Evolutionary conservation across 2,329 filamentous ascomycete species (phyloP).

Genomic region (Colletotrichum salicis): DNA sequence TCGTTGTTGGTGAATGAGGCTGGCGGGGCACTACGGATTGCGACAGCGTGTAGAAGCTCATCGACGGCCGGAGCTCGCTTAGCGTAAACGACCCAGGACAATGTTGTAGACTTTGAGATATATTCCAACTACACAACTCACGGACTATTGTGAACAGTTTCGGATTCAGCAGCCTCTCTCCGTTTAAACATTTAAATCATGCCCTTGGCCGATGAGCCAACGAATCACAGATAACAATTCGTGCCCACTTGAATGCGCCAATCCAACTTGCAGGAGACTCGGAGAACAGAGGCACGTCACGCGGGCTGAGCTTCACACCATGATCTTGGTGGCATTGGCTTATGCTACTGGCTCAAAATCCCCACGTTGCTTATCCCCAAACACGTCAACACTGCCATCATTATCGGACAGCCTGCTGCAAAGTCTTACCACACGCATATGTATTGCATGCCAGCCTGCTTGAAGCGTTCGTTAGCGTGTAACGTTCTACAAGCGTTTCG

Average conservation of each 20-base stretch:
- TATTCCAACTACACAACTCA: too few species aligned
- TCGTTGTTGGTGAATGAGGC: not conserved
- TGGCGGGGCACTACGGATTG: not conserved
- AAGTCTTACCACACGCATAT: not conserved
- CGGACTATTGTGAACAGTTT: too few species aligned
- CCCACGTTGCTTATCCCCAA: not conserved
- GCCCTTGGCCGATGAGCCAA: not conserved
- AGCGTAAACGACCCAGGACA: conserved; percentile 3
- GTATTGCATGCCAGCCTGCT: not conserved
- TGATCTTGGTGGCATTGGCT: not conserved
- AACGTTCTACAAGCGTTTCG: not conserved
- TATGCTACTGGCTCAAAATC: not conserved
- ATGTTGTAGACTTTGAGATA: not conserved
- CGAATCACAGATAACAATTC: not conserved
- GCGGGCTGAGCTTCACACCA: not conserved
- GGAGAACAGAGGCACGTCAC: not conserved
- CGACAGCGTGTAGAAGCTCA: conserved; percentile 16
- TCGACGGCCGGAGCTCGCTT: conserved; percentile 2
- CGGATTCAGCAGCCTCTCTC: not conserved
- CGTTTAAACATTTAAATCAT: not conserved
- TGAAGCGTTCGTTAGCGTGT: not conserved
- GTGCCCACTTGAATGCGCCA: not conserved
- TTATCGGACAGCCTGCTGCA: not conserved
- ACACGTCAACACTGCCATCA: not conserved
- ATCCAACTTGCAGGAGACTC: not conserved